Conservation (phyloP, 2,329 filamentous ascomycete genomes). For the Zasmidium angulare region DNA sequence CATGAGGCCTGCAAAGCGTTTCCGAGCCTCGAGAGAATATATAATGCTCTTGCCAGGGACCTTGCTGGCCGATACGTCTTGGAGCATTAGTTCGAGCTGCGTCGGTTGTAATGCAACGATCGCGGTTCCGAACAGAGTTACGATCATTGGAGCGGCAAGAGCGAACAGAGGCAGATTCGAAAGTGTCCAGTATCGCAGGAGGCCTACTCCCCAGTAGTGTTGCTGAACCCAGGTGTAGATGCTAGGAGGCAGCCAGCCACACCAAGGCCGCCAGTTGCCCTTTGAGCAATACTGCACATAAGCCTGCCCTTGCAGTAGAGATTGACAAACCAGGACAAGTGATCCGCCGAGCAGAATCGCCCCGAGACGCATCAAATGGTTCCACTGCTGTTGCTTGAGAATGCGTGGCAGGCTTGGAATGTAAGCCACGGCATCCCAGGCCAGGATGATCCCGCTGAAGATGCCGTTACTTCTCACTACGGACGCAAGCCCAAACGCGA, state of each 20-base stretch:
- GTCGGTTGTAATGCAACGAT: neutral
- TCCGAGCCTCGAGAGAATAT: neutral
- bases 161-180: conserved; percentile 86
- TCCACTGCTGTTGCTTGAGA: conserved; percentile 21
- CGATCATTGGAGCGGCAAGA: conserved; percentile 75
- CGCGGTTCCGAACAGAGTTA: conserved; percentile 63
- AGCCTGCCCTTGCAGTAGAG: conserved; percentile 72
- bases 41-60: neutral
- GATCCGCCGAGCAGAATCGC: conserved; percentile 64
- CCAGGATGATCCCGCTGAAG: conserved; percentile 75
- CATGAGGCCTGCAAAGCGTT: conserved; percentile 20
- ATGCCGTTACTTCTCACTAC: conserved; percentile 83
- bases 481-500: conserved; percentile 67
- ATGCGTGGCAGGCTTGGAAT: conserved; percentile 44
- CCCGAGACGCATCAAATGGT: conserved; percentile 16
- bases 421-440: conserved; percentile 56
- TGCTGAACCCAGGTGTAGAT: conserved; percentile 89
- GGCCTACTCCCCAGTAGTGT: conserved; percentile 88
- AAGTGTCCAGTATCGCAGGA: conserved; percentile 85
- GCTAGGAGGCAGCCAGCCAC: conserved; percentile 68
- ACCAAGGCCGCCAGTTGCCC: conserved; percentile 65
- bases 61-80: neutral
- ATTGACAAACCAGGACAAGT: conserved; percentile 64
- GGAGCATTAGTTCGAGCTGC: neutral
- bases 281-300: conserved; percentile 68